Percentiles rank a stretch among this genome's conserved stretches.
These are phyloP conservation scores for Monosporascus ibericus DNA, from an alignment of 2,329 filamentous ascomycete species.

Conservation along the genomic window DNA sequence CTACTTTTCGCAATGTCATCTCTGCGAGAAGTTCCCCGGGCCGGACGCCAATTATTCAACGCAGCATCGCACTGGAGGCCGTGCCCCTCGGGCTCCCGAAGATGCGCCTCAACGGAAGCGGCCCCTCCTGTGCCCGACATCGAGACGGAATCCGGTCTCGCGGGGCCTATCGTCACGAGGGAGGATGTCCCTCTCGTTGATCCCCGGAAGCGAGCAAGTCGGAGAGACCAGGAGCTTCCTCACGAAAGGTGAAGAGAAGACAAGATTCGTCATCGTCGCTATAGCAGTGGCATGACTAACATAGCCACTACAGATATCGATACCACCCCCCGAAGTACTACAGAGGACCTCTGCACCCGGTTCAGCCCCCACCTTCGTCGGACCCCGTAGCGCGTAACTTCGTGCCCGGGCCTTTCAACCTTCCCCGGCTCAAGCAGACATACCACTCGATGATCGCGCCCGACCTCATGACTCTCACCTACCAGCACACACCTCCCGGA, in stretches of 20 bases:
- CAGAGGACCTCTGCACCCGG: conserved; percentile 85
- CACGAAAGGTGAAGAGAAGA: conserved; percentile 16
- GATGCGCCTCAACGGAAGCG: conserved; percentile 43
- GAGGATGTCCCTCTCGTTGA: conserved; percentile 37
- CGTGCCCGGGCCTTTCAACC: conserved; percentile 82
- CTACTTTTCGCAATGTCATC: conserved; percentile 14
- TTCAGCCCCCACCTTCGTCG: conserved; percentile 81
- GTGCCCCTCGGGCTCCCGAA: conserved; percentile 19
- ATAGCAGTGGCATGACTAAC: too few relatives aligned
- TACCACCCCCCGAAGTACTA: conserved; percentile 93
- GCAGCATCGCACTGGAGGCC: conserved; percentile 16
- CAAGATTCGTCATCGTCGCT: neutral
- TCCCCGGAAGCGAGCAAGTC: conserved; percentile 36
- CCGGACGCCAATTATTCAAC: conserved; percentile 19
- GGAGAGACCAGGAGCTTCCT: conserved; percentile 19
- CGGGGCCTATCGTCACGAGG: conserved; percentile 29
- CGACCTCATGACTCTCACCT: conserved; percentile 84
- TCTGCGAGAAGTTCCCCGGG: conserved; percentile 23
- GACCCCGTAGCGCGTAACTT: conserved; percentile 86
- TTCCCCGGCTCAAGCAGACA: conserved; percentile 82
- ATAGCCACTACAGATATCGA: conserved; percentile 63
- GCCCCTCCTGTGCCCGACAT: conserved; percentile 39
- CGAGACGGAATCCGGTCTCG: conserved; percentile 45
- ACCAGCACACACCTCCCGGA: conserved; percentile 79
- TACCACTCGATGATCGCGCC: conserved; percentile 80